phyloP scores from a whole-genome alignment of 2,329 filamentous ascomycete species.

The Paecilomyces sp. region DNA sequence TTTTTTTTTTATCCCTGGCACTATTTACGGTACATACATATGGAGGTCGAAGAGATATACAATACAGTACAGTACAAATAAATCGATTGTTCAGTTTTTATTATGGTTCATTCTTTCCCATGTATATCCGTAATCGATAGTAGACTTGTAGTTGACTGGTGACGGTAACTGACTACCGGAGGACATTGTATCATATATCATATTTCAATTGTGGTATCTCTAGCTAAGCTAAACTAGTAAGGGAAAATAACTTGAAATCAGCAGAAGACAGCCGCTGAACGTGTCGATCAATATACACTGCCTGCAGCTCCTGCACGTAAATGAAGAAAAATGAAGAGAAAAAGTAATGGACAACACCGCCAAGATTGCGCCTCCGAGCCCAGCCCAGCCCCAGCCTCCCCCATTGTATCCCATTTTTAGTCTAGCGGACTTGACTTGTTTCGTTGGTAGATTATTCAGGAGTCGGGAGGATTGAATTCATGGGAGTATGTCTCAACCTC shows the following conservation, averaged over 20 bases:
- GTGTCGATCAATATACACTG: not conserved
- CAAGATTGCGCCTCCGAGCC: not conserved
- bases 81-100: not conserved
- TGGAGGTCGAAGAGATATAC: not conserved
- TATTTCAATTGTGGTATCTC: not conserved
- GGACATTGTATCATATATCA: not conserved
- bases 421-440: not conserved
- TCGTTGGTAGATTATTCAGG: not conserved
- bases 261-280: not conserved
- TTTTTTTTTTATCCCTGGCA: not conserved
- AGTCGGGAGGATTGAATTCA: not conserved
- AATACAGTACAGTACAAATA: not conserved
- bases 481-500: constrained; percentile 2
- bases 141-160: not conserved
- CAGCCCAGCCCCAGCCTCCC: not conserved
- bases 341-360: not conserved
- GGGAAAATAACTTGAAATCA: not conserved
- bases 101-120: not conserved
- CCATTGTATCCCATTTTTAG: not conserved
- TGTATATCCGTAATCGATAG: too few relatives aligned
- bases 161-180: not conserved
- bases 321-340: not conserved
- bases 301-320: not conserved
- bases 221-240: not conserved
- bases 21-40: not conserved